These are phyloP conservation scores for Salix koriyanagi DNA, from an alignment of 345 rosid species.

Conservation along the genomic window DNA sequence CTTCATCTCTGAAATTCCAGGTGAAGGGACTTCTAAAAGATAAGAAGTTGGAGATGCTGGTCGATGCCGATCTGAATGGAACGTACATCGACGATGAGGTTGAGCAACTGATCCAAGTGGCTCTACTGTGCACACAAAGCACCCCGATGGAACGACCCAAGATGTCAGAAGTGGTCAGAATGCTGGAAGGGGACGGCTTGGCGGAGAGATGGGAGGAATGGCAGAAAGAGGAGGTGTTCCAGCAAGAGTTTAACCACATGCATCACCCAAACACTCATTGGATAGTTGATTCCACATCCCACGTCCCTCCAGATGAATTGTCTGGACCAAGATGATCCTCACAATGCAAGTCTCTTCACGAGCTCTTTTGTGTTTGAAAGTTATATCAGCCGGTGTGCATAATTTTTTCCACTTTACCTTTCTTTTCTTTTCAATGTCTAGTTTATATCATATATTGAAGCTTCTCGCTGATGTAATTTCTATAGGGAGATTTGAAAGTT, in stretches of 20 bases:
- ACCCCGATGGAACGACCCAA: slow-evolving; percentile 77
- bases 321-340: slow-evolving; percentile 80
- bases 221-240: slow-evolving; percentile 79
- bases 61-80: slow-evolving; percentile 61
- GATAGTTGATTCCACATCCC: slow-evolving; percentile 60
- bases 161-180: slow-evolving; percentile 91
- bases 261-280: slow-evolving; percentile 42
- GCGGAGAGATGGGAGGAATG: slow-evolving; percentile 92
- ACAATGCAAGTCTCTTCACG: neutral
- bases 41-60: slow-evolving; percentile 65
- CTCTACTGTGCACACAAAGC: slow-evolving; percentile 77
- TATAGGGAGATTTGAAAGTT: slow-evolving; percentile 29
- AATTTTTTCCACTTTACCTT: slow-evolving; percentile 1
- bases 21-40: slow-evolving; percentile 90
- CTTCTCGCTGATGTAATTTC: slow-evolving; percentile 25
- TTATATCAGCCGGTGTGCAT: slow-evolving; percentile 33
- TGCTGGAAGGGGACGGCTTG: slow-evolving; percentile 93
- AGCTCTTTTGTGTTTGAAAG: slow-evolving; percentile 18
- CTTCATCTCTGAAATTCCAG: slow-evolving; percentile 34
- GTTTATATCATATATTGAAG: slow-evolving; percentile 18
- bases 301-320: slow-evolving; percentile 56
- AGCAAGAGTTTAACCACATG: slow-evolving; percentile 46
- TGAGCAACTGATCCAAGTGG: slow-evolving; percentile 79
- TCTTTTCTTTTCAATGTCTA: slow-evolving; percentile 7
- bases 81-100: slow-evolving; percentile 59